These are phyloP conservation scores for Abortiporus biennis DNA, from an alignment of 1,284 basidiomycete genomes.

Conservation along the genomic window DNA sequence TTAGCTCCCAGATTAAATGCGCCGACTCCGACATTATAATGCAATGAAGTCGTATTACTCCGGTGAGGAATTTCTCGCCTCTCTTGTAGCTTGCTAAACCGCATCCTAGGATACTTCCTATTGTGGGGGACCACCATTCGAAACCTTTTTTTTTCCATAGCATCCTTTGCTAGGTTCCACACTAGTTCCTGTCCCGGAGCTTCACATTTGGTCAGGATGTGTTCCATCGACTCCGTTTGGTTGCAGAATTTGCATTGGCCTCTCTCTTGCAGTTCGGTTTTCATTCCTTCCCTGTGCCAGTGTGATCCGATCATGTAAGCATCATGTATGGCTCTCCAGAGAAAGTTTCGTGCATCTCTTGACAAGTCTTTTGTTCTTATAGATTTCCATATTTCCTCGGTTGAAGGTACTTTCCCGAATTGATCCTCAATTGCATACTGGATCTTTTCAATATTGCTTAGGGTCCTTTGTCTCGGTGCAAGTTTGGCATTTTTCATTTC, in stretches of 20 bases:
- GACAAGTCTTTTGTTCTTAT: too few species aligned
- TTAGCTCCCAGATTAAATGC: conserved; percentile 22
- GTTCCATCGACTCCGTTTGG: conserved; percentile 24
- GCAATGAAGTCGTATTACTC: conserved; percentile 15
- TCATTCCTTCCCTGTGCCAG: too few species aligned
- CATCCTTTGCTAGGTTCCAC: conserved; percentile 17
- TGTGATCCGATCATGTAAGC: too few species aligned
- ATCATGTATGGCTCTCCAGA: too few species aligned
- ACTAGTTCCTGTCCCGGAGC: conserved; percentile 16
- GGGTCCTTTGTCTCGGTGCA: too few species aligned
- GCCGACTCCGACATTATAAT: conserved; percentile 24
- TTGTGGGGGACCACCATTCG: background rate
- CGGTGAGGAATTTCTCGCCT: background rate
- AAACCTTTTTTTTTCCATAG: conserved; percentile 10
- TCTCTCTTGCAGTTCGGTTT: too few species aligned
- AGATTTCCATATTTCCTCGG: too few species aligned
- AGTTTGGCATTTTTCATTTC: too few species aligned
- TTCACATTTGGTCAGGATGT: conserved; percentile 23
- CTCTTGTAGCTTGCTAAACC: background rate
- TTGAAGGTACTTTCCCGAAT: too few species aligned
- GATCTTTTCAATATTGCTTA: too few species aligned
- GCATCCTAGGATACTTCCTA: conserved; percentile 8
- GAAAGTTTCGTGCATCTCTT: too few species aligned
- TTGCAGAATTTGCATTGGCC: conserved; percentile 14
- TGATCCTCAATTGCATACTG: too few species aligned